Percentiles rank a stretch among this genome's conserved stretches.
phyloP scores from a whole-genome alignment of 2,329 filamentous ascomycete species.

The Colletotrichum camelliae region DNA sequence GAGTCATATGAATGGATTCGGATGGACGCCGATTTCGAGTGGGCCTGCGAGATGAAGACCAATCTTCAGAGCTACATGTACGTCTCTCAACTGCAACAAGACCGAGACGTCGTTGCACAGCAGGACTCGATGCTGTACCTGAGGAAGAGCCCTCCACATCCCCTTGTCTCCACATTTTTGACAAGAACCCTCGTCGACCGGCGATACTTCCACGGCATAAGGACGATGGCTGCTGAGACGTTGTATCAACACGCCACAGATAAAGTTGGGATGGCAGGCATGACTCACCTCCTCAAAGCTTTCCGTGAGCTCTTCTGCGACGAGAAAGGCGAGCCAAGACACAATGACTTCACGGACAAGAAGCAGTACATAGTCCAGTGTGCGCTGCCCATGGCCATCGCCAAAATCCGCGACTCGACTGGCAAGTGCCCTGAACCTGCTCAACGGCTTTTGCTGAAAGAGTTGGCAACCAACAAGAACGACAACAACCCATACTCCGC shows the following conservation, averaged over 20 bases:
- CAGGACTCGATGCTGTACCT: conserved; percentile 80
- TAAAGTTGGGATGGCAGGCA: conserved; percentile 76
- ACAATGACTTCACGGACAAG: conserved; percentile 92
- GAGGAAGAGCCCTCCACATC: conserved; percentile 69
- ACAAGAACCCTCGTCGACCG: conserved; percentile 88
- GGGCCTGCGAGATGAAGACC: conserved; percentile 84
- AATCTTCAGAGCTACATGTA: conserved; percentile 97
- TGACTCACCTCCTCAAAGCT: conserved; percentile 82
- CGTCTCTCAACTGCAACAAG: conserved; percentile 94
- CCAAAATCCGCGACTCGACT: conserved; percentile 74
- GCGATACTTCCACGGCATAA: conserved; percentile 93
- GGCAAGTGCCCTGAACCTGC: conserved; percentile 81
- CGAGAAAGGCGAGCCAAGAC: conserved; percentile 77
- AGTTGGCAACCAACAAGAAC: conserved; percentile 94
- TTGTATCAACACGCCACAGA: conserved; percentile 77
- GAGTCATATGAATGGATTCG: conserved; percentile 99
- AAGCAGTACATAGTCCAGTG: conserved; percentile 84
- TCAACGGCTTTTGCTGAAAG: conserved; percentile 85
- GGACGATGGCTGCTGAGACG: conserved; percentile 81
- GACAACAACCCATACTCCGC: conserved; percentile 89
- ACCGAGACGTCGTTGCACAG: conserved; percentile 93
- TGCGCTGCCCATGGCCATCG: conserved; percentile 81
- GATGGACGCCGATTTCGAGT: conserved; percentile 97
- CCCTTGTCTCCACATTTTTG: conserved; percentile 87
- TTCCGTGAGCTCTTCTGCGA: conserved; percentile 91